Percentiles rank a stretch among this genome's conserved stretches.
phyloP scores from a whole-genome alignment of 768 basidiomycete species.

The Chlorophyllum brunneum region DNA sequence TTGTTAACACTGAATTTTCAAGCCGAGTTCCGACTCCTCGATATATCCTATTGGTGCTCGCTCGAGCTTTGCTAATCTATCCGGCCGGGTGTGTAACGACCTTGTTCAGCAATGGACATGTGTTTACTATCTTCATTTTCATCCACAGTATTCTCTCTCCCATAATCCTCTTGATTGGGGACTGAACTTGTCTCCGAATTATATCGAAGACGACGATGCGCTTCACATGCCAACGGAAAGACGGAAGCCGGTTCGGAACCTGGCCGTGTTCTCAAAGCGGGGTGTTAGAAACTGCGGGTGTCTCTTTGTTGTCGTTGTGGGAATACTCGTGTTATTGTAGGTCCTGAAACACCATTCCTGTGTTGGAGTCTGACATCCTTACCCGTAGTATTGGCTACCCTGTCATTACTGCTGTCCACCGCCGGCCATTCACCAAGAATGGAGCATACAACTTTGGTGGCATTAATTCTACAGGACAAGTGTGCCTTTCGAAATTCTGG shows the following conservation, averaged over 20 bases:
- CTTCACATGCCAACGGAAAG: conserved; percentile 19
- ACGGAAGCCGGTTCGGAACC: conserved; percentile 38
- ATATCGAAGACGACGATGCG: conserved; percentile 40
- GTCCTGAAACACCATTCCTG: conserved; percentile 27
- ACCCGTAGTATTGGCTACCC: conserved; percentile 34
- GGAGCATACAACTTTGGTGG: conserved; percentile 43
- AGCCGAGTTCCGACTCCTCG: conserved; percentile 27
- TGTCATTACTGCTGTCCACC: conserved; percentile 27
- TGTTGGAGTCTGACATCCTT: background rate
- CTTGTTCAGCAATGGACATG: background rate
- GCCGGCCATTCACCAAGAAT: conserved; percentile 17
- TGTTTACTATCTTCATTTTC: background rate
- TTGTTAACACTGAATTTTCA: background rate
- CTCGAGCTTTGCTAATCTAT: conserved; percentile 26
- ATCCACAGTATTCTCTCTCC: conserved; percentile 42
- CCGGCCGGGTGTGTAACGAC: conserved; percentile 21
- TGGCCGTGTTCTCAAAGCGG: conserved; percentile 48
- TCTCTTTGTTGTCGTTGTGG: conserved; percentile 37
- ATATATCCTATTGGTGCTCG: conserved; percentile 28
- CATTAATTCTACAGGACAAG: conserved; percentile 63
- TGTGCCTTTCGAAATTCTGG: conserved; percentile 17
- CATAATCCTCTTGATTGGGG: conserved; percentile 58
- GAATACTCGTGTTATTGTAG: conserved; percentile 58
- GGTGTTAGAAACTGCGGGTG: conserved; percentile 68
- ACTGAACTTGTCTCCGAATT: conserved; percentile 38